Conservation (phyloP, 257 asterid species). For the Verbena officinalis region DNA sequence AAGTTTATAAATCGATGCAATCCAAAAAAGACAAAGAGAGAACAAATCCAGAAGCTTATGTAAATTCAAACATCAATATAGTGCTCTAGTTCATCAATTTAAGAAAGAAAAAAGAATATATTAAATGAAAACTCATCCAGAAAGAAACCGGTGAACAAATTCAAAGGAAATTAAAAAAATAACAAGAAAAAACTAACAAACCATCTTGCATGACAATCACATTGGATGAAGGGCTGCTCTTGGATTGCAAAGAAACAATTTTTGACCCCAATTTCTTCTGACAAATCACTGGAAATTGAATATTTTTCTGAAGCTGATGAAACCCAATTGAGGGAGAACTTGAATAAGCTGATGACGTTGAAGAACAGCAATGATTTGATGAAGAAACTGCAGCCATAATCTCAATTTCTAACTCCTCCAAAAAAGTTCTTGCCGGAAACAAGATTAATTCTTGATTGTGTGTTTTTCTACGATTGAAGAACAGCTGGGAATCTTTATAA, state of each 20-base stretch:
- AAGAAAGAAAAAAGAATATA: background rate
- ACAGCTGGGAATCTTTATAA: background rate
- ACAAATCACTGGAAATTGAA: slow-evolving; percentile 34
- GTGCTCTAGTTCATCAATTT: slow-evolving; percentile 1
- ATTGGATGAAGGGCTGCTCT: slow-evolving; percentile 40
- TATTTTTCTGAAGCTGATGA: slow-evolving; percentile 29
- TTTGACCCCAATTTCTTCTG: slow-evolving; percentile 37
- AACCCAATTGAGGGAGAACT: slow-evolving; percentile 44
- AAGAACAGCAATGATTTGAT: slow-evolving; percentile 50
- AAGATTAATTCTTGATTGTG: background rate
- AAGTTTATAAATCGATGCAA: slow-evolving; percentile 4
- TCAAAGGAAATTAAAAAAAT: background rate
- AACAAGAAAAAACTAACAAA: slow-evolving; percentile 30
- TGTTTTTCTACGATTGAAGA: slow-evolving; percentile 7
- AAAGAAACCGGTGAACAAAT: background rate
- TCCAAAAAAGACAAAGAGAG: background rate
- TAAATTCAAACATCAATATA: background rate
- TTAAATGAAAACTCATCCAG: background rate
- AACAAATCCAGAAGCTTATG: slow-evolving; percentile 17
- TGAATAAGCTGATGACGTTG: slow-evolving; percentile 48
- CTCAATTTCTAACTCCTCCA: slow-evolving; percentile 2
- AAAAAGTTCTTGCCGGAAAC: background rate
- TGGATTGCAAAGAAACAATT: slow-evolving; percentile 51
- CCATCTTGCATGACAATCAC: slow-evolving; percentile 79
- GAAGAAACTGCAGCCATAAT: slow-evolving; percentile 67